Evolutionary conservation across 83 land plant species (phyloP).

Genomic region (Larix sibirica): DNA sequence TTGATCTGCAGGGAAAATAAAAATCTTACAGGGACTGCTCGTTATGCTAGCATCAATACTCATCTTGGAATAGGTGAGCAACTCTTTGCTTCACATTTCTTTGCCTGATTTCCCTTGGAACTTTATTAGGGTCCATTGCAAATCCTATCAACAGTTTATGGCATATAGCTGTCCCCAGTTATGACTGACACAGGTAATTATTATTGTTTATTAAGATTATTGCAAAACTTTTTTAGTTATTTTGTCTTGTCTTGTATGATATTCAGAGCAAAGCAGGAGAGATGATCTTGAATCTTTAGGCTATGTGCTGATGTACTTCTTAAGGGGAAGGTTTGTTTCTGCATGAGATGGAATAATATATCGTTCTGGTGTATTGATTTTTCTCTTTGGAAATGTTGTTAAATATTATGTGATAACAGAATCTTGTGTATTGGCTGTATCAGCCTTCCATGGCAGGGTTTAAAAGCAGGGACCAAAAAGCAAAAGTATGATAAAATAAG

Average conservation of each 20-base stretch:
- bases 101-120: not conserved
- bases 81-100: not conserved
- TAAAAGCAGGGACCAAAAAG: slow-evolving; percentile 69
- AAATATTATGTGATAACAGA: not conserved
- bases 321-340: slow-evolving; percentile 74
- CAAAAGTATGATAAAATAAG: too few relatives aligned
- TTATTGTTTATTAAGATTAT: not conserved
- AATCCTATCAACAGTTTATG: not conserved
- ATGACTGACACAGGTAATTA: not conserved
- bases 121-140: not conserved
- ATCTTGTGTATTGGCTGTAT: not conserved
- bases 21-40: slow-evolving; percentile 77
- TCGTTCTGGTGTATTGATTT: not conserved
- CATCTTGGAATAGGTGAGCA: slow-evolving; percentile 77
- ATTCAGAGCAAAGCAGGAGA: slow-evolving; percentile 86
- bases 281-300: slow-evolving; percentile 94
- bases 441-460: slow-evolving; percentile 76
- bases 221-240: not conserved
- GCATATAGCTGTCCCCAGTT: not conserved
- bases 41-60: slow-evolving; percentile 80
- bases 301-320: slow-evolving; percentile 89
- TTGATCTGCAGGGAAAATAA: slow-evolving; percentile 65
- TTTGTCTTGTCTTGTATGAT: not conserved
- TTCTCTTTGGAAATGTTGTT: not conserved
- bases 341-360: not conserved